Evolutionary conservation across 305 asterid genomes (phyloP).

Genomic region (Fraxinus dipetala): DNA sequence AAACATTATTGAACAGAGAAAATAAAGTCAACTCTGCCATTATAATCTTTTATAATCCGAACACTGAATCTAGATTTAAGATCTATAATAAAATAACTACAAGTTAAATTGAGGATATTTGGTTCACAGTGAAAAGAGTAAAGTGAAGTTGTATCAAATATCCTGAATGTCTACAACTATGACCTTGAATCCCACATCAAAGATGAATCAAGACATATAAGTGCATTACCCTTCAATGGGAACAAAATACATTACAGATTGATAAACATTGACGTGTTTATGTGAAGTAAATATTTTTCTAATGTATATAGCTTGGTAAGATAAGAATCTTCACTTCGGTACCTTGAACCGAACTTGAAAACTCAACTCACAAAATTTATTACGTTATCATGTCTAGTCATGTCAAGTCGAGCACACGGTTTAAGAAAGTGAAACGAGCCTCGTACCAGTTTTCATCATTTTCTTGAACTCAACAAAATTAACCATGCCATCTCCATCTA

Average conservation of each 20-base stretch:
- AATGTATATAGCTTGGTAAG: background rate
- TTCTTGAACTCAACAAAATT: slow-evolving; percentile 63
- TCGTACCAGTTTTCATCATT: slow-evolving; percentile 67
- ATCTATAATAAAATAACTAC: background rate
- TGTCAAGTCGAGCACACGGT: background rate
- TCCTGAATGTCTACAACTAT: background rate
- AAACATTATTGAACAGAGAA: background rate
- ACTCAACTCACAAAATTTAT: background rate
- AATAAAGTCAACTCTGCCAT: background rate
- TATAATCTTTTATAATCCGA: background rate
- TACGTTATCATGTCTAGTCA: background rate
- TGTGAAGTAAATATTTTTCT: background rate
- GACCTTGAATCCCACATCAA: background rate
- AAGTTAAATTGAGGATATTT: background rate
- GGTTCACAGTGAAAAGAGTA: background rate
- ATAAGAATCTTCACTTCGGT: background rate
- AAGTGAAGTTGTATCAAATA: background rate
- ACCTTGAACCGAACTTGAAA: background rate
- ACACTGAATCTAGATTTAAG: background rate
- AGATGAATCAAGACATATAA: background rate
- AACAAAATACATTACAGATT: background rate
- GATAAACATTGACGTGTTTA: background rate
- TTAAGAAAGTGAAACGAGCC: slow-evolving; percentile 41
- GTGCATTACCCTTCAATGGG: background rate
- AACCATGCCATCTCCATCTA: slow-evolving; percentile 91